Evolutionary conservation across 345 rosid species (phyloP).

Genomic region (Physaria fendleri): DNA sequence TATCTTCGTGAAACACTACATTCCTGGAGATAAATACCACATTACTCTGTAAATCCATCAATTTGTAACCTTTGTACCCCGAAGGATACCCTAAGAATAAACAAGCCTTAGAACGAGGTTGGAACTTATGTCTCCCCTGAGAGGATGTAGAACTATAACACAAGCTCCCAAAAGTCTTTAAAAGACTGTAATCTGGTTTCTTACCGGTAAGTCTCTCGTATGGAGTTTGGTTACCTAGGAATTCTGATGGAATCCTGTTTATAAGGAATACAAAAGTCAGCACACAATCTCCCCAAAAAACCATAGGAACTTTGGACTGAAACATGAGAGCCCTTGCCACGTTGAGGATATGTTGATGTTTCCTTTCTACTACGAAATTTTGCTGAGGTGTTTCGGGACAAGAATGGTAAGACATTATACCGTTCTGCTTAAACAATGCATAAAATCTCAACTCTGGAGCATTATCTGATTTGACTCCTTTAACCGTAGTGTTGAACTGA

Average conservation of each 20-base stretch:
- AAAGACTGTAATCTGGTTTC: background rate
- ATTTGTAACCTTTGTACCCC: background rate
- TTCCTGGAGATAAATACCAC: background rate
- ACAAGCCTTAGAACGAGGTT: background rate
- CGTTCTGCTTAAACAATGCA: too few relatives aligned
- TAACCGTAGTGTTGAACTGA: too few relatives aligned
- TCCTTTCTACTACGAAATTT: too few relatives aligned
- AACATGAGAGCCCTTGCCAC: background rate
- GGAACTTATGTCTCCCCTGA: background rate
- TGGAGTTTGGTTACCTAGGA: background rate
- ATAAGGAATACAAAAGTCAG: background rate
- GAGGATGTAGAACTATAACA: background rate
- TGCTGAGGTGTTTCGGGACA: too few relatives aligned
- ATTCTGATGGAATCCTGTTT: background rate
- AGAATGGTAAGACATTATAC: too few relatives aligned
- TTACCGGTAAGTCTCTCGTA: background rate
- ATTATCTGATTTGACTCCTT: too few relatives aligned
- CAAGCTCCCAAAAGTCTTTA: background rate
- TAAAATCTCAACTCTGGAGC: too few relatives aligned
- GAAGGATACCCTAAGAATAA: background rate
- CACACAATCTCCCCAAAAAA: background rate
- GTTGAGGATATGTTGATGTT: too few relatives aligned
- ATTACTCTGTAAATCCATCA: background rate
- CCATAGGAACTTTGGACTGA: background rate
- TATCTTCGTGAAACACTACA: background rate